Evolutionary conservation across 2,329 filamentous ascomycete genomes (phyloP).

Genomic region (Aspergillus fischeri): DNA sequence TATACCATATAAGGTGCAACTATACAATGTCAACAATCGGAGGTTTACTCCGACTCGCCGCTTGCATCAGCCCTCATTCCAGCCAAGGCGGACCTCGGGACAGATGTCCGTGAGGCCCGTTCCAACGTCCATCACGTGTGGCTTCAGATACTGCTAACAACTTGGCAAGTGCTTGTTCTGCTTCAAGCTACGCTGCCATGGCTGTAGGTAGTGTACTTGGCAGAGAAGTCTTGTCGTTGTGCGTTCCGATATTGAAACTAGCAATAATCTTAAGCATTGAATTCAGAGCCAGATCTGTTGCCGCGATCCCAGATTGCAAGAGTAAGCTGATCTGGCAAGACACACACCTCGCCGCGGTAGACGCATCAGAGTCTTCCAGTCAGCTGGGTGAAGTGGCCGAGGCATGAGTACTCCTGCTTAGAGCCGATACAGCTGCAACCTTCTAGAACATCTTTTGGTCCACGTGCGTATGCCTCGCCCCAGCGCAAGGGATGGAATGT

Average conservation of each 20-base stretch:
- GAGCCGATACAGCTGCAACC: background rate
- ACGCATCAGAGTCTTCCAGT: background rate
- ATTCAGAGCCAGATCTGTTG: background rate
- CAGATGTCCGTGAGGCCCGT: background rate
- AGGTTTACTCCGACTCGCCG: background rate
- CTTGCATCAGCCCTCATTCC: background rate
- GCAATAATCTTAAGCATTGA: background rate
- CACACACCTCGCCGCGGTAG: no score
- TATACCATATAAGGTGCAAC: no score
- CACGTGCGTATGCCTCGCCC: background rate
- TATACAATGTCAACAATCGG: background rate
- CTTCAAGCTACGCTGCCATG: background rate
- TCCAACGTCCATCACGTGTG: no score
- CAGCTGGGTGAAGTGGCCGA: background rate
- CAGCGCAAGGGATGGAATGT: background rate
- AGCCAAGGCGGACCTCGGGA: background rate
- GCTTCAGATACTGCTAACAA: background rate
- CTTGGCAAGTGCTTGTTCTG: background rate
- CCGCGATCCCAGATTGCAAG: no score
- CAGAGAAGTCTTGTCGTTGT: no score
- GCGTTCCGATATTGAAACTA: background rate
- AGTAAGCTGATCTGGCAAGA: background rate
- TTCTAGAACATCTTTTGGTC: background rate
- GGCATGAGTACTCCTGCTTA: background rate
- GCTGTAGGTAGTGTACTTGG: background rate